Conservation (phyloP, 305 asterid species). For the Ajuga reptans region DNA sequence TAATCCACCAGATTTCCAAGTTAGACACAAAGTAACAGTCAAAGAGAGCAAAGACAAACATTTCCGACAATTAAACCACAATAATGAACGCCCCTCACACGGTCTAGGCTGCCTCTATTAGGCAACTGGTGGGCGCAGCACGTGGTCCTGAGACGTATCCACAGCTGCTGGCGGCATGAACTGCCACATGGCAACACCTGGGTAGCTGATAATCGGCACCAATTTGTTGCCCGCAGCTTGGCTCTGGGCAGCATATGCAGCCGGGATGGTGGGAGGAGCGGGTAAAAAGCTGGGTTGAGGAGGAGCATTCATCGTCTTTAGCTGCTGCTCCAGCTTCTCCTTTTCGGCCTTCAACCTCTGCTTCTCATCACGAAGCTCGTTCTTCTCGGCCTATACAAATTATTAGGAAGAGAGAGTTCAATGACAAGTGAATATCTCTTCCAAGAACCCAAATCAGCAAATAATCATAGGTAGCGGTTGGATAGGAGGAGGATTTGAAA, state of each 20-base stretch:
- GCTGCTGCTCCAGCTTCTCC: slow-evolving; percentile 88
- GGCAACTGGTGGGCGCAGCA: slow-evolving; percentile 62
- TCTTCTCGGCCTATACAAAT: slow-evolving; percentile 60
- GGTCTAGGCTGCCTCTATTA: slow-evolving; percentile 26
- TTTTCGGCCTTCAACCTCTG: slow-evolving; percentile 89
- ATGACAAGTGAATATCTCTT: too few species aligned
- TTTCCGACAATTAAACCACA: slow-evolving; percentile 29
- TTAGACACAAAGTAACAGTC: slow-evolving; percentile 29
- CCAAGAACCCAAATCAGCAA: slow-evolving; percentile 2
- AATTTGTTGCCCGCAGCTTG: slow-evolving; percentile 64
- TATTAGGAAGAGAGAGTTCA: not conserved
- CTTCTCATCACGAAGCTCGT: slow-evolving; percentile 91
- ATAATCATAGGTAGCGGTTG: not conserved
- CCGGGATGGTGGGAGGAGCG: slow-evolving; percentile 52
- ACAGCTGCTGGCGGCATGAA: slow-evolving; percentile 66
- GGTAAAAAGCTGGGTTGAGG: slow-evolving; percentile 61
- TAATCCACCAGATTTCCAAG: slow-evolving; percentile 27
- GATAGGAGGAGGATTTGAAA: not conserved
- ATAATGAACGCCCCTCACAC: slow-evolving; percentile 12
- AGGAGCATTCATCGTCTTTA: slow-evolving; percentile 53
- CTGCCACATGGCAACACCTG: slow-evolving; percentile 65
- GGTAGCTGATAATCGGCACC: slow-evolving; percentile 57
- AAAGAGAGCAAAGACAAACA: slow-evolving; percentile 22
- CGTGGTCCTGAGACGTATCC: slow-evolving; percentile 62
- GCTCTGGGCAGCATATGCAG: slow-evolving; percentile 62